These are phyloP conservation scores for Scenedesmus sp. DNA, from an alignment of 163 green algal genomes.

Conservation along the genomic window DNA sequence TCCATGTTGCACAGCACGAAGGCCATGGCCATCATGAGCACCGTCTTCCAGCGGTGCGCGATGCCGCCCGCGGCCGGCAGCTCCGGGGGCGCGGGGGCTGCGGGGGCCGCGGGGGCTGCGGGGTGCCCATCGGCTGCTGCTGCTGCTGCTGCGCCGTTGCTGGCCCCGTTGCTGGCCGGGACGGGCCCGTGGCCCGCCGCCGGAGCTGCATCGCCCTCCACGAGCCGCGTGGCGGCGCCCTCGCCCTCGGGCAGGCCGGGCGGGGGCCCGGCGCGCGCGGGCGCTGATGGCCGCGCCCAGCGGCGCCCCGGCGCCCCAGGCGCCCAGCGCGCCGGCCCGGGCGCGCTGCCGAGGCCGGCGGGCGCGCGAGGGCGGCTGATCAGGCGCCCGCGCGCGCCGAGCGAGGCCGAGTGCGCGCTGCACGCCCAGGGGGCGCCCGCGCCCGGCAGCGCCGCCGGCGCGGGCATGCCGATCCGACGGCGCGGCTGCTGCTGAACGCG, in stretches of 20 bases:
- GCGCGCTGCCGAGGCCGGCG: too few species aligned
- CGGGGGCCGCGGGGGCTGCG: not conserved
- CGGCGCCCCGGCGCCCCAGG: too few species aligned
- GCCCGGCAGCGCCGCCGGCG: too few species aligned
- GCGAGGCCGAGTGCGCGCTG: too few species aligned
- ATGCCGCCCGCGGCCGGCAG: not conserved
- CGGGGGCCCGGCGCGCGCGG: too few species aligned
- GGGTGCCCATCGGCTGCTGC: not conserved
- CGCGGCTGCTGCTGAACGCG: too few species aligned
- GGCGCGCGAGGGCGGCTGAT: too few species aligned
- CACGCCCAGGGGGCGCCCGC: too few species aligned
- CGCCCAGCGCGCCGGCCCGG: too few species aligned
- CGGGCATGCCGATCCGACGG: too few species aligned
- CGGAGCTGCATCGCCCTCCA: not conserved
- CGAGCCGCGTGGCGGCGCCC: not conserved
- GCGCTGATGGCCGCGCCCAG: too few species aligned
- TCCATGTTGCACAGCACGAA: constrained; percentile 99
- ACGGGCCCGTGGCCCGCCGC: not conserved
- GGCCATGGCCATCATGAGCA: constrained; percentile 82
- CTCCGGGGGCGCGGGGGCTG: constrained; percentile 3
- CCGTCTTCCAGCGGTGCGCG: constrained; percentile 80
- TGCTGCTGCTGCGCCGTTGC: constrained; percentile 28
- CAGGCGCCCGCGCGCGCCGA: too few species aligned
- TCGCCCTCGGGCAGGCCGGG: constrained; percentile 20
- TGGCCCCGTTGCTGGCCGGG: constrained; percentile 21